Evolutionary conservation across 257 asterid genomes (phyloP).

Genomic region (Phtheirospermum japonicum): DNA sequence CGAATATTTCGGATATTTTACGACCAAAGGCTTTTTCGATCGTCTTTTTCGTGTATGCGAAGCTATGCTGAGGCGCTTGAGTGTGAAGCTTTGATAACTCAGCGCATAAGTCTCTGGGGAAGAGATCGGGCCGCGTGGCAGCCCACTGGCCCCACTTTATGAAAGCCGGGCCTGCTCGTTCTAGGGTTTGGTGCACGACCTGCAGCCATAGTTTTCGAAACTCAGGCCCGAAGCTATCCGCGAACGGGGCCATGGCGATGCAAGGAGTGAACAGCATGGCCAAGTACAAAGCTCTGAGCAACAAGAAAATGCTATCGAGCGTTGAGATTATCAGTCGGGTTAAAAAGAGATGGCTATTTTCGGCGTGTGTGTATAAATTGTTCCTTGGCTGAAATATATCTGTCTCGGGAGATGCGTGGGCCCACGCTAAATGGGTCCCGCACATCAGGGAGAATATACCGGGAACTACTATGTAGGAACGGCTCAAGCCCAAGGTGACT

Average conservation of each 20-base stretch:
- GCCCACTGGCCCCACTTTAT: constrained; percentile 99
- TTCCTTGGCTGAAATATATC: constrained; percentile 47
- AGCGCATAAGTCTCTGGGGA: constrained; percentile 74
- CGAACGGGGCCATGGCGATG: constrained; percentile 88
- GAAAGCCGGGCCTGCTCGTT: constrained; percentile 95
- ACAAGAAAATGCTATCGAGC: constrained; percentile 51
- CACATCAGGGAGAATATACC: constrained; percentile 57
- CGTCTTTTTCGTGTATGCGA: constrained; percentile 63
- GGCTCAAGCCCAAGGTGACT: constrained; percentile 74
- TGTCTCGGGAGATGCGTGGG: constrained; percentile 45
- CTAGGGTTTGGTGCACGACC: constrained; percentile 76
- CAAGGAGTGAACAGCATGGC: constrained; percentile 77
- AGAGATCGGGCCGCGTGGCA: constrained; percentile 95
- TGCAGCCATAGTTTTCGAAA: constrained; percentile 81
- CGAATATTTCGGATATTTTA: constrained; percentile 64
- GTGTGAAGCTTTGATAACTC: constrained; percentile 90
- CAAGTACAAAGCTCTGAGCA: constrained; percentile 66
- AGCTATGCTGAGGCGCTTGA: constrained; percentile 89
- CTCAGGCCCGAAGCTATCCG: constrained; percentile 65
- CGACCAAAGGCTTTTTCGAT: constrained; percentile 82
- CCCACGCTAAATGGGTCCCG: constrained; percentile 54
- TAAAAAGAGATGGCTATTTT: constrained; percentile 60
- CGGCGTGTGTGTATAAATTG: constrained; percentile 55
- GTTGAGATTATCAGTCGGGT: constrained; percentile 43
- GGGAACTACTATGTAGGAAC: constrained; percentile 61